Base-by-base conservation (phyloP, 306 rosid genomes). In the Myrica gale region DNA sequence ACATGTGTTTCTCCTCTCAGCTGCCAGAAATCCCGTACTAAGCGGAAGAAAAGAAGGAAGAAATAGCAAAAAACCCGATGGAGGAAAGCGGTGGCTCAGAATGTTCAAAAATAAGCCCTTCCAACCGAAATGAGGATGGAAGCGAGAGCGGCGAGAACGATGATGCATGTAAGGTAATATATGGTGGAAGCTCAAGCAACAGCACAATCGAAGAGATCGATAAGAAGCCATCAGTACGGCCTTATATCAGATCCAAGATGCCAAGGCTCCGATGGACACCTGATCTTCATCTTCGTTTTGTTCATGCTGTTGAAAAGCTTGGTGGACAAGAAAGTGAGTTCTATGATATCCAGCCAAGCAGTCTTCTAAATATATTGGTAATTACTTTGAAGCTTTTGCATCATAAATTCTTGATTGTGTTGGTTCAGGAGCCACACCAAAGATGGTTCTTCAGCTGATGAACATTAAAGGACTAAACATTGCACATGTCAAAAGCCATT, bases 401-500 rank as follows among this genome's bases (percentile, higher is more conserved):
- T 68, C 43, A 3, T 16, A 45, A 54, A n/a, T 48, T 61, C 44
- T 52, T 26, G 11, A 61, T 74, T 79, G 20, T 71, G 69, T 74
- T 68, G 72, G 39, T 87, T 65, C 83, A 95, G 99, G 88, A 88
- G 97, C 99, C 76, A 95, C 99, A 3, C 99, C 99, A 26, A 95
- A 95, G 79, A 82, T 95, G 88, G 99, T 92, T 87, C 99, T 95
- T 87, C 99, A 92, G 69, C 73, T 95, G 75, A 95, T 95, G 99
- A 90, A 88, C 84, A 90, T 95, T 75, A 92, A 92, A 84, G 97
- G 99, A 50, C 76, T 95, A 42, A 92, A 88, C 80, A 90, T 95
- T 56, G 97, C 97, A 19, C 97, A 95, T 87, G 97, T 95, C 81
- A 95, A 95, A 92, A 95, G 99, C 83, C 98, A 95, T 85, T 87